These are phyloP conservation scores for Purpureocillium lavendulum DNA, from an alignment of 2,329 filamentous ascomycete genomes.

Conservation along the genomic window DNA sequence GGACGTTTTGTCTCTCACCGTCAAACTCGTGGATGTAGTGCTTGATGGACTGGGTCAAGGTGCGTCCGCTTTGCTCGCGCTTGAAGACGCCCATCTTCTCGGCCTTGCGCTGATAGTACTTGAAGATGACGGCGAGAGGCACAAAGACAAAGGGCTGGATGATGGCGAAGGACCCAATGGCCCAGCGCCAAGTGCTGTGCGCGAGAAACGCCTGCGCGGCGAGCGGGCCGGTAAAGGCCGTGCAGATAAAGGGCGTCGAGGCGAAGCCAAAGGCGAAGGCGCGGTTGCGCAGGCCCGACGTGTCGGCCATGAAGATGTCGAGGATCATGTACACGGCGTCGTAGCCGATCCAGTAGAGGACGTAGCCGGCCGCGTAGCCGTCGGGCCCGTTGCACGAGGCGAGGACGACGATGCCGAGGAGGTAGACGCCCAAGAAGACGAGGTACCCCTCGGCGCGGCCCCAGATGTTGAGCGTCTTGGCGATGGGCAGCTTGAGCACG, in stretches of 20 bases:
- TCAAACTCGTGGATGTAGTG: slow-evolving; percentile 9
- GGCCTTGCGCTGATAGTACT: slow-evolving; percentile 12
- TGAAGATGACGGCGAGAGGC: slow-evolving; percentile 14
- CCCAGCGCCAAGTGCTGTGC: slow-evolving; percentile 18
- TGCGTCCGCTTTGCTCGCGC: slow-evolving; percentile 23
- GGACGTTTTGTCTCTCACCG: no score
- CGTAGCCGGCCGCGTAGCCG: slow-evolving; percentile 34
- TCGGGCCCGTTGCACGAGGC: slow-evolving; percentile 44
- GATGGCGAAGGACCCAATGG: slow-evolving; percentile 49
- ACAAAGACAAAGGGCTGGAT: slow-evolving; percentile 38
- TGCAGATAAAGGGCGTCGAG: slow-evolving; percentile 26
- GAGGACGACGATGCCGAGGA: slow-evolving; percentile 42
- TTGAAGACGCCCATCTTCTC: slow-evolving; percentile 10
- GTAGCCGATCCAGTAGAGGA: slow-evolving; percentile 49
- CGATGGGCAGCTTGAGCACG: slow-evolving; percentile 21
- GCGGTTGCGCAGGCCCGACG: slow-evolving; percentile 19
- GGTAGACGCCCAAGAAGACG: slow-evolving; percentile 20
- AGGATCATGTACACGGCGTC: slow-evolving; percentile 18
- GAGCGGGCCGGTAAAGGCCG: slow-evolving; percentile 20
- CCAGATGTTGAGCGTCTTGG: slow-evolving; percentile 29
- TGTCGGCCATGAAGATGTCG: slow-evolving; percentile 23
- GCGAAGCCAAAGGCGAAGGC: slow-evolving; percentile 22
- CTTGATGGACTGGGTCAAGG: slow-evolving; percentile 29
- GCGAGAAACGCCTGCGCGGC: slow-evolving; percentile 16
- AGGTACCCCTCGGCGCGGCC: slow-evolving; percentile 27